These are phyloP conservation scores for Agapanthus africanus DNA, from an alignment of 106 monocot genomes.

Conservation along the genomic window DNA sequence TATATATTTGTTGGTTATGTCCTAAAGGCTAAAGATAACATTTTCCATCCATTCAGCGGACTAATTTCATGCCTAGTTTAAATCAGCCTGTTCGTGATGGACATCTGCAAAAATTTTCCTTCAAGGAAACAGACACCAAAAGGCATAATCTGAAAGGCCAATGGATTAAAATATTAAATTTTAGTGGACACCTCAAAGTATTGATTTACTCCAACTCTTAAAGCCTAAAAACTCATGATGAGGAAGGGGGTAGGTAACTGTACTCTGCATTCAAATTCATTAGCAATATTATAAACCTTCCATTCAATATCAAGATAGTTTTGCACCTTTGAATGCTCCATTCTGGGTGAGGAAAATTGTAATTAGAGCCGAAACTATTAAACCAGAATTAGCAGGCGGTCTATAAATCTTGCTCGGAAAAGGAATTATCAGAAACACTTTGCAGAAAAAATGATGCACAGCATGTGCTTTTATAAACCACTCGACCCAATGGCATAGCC, in stretches of 20 bases:
- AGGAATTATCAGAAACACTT: too few relatives aligned
- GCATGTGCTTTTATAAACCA: too few relatives aligned
- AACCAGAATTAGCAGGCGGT: too few relatives aligned
- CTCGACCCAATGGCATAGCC: neutral
- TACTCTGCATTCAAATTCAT: neutral
- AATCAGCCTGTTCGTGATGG: neutral
- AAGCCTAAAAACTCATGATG: too few relatives aligned
- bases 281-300: neutral
- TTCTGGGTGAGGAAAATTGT: too few relatives aligned
- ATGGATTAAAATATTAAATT: neutral
- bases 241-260: neutral
- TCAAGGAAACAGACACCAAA: neutral
- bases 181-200: neutral
- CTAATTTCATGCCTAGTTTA: neutral
- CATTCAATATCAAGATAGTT: neutral
- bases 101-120: neutral
- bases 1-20: neutral
- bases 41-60: neutral
- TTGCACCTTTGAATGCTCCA: neutral
- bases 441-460: too few relatives aligned
- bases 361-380: too few relatives aligned
- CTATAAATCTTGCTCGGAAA: too few relatives aligned
- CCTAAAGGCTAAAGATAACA: neutral
- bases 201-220: neutral
- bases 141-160: too few relatives aligned